Percentiles rank a stretch among this genome's conserved stretches.
Conservation (phyloP, 2,329 filamentous ascomycete species). For the Aspergillus fijiensis region DNA sequence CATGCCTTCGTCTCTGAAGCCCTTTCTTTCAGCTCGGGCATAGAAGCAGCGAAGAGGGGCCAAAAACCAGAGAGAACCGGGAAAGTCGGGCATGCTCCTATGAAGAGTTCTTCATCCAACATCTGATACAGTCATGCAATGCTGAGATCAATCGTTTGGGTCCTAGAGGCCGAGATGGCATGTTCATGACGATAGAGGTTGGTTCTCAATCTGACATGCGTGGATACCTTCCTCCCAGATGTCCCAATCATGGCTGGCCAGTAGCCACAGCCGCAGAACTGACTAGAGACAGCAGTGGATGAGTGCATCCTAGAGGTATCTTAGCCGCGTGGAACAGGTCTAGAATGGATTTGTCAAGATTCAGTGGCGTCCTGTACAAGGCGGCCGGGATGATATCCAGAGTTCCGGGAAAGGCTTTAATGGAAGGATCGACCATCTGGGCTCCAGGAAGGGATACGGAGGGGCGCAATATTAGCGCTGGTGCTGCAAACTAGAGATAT, state of each 20-base stretch:
- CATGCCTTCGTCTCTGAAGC: neutral
- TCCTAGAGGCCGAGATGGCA: neutral
- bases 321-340: constrained; percentile 19
- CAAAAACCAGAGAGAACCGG: neutral
- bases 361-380: constrained; percentile 11
- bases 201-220: neutral
- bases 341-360: constrained; percentile 21
- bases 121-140: neutral
- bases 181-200: neutral
- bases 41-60: neutral
- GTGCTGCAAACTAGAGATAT: constrained; percentile 16
- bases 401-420: constrained; percentile 14
- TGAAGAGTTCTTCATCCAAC: neutral
- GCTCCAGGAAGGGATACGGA: constrained; percentile 11
- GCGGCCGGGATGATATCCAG: constrained; percentile 20
- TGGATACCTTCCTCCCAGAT: neutral
- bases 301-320: constrained; percentile 2
- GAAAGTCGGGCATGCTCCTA: neutral
- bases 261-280: neutral
- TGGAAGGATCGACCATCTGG: constrained; percentile 12
- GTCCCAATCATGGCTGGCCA: neutral
- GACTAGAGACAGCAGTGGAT: neutral
- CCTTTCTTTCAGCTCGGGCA: neutral
- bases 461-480: constrained; percentile 4
- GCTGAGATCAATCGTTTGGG: neutral